These are phyloP conservation scores for Exserohilum turcica DNA, from an alignment of 2,329 filamentous ascomycete species.

Conservation along the genomic window DNA sequence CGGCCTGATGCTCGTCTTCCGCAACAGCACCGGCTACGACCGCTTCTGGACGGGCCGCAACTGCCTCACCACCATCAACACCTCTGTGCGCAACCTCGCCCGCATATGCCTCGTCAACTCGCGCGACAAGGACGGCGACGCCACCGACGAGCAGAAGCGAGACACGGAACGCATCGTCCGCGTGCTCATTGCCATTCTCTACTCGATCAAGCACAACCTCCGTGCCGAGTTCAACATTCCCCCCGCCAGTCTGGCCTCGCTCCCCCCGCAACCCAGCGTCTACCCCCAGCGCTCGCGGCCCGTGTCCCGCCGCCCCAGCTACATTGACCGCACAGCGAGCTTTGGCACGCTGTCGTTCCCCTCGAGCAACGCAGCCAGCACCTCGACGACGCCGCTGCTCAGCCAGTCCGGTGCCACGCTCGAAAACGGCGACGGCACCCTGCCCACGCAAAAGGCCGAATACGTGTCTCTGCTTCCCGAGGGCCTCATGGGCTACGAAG, in stretches of 20 bases:
- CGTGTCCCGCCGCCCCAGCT: conserved; percentile 33
- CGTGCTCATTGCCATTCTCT: conserved; percentile 65
- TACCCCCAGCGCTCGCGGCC: conserved; percentile 25
- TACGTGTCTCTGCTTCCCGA: conserved; percentile 58
- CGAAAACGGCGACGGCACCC: conserved; percentile 34
- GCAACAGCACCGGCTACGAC: conserved; percentile 68
- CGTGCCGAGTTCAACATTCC: conserved; percentile 63
- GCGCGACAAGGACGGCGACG: conserved; percentile 27
- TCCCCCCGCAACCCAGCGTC: conserved; percentile 22
- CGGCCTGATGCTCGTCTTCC: conserved; percentile 70
- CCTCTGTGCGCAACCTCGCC: conserved; percentile 64
- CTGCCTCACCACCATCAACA: conserved; percentile 62
- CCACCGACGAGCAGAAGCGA: conserved; percentile 51
- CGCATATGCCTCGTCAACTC: conserved; percentile 60
- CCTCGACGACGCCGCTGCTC: conserved; percentile 28
- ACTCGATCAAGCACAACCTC: conserved; percentile 68
- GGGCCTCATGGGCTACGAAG: conserved; percentile 59
- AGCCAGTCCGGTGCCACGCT: conserved; percentile 25
- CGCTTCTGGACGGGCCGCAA: conserved; percentile 67
- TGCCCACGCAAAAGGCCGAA: conserved; percentile 50
- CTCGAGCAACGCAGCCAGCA: not conserved
- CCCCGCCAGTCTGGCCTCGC: conserved; percentile 38
- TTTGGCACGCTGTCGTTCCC: conserved; percentile 6
- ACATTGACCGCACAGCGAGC: conserved; percentile 25
- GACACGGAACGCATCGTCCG: conserved; percentile 65